Conservation (phyloP, 169 alveolate species). For the Cryptosporidium viatorum region DNA sequence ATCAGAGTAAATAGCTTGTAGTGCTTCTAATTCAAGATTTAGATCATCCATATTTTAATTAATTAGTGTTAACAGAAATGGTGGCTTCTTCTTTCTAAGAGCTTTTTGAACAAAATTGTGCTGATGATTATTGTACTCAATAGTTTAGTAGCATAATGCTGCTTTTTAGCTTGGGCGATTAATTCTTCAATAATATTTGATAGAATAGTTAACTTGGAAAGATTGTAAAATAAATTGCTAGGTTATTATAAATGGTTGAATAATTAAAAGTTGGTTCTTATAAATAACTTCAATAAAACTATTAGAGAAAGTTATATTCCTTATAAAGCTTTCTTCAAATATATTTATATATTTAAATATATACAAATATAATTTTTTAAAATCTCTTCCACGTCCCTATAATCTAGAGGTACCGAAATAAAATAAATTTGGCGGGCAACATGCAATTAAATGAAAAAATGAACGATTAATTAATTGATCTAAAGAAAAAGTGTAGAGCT, state of each 20-base stretch:
- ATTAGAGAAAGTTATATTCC: no score
- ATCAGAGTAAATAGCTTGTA: conserved; percentile 56
- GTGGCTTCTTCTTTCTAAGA: background rate
- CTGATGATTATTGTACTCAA: no score
- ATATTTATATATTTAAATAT: no score
- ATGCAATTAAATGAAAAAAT: background rate
- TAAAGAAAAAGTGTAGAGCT: background rate
- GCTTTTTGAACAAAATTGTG: background rate
- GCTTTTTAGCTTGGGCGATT: background rate
- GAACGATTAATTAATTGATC: background rate
- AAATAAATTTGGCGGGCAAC: conserved; percentile 8
- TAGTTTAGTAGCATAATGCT: background rate
- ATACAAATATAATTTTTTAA: background rate
- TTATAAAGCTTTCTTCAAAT: background rate
- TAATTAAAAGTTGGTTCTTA: background rate
- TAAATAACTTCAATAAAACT: no score
- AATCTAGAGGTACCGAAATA: background rate
- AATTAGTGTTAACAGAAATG: background rate
- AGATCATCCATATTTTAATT: conserved; percentile 35
- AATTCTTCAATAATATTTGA: background rate
- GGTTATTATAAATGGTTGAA: no score
- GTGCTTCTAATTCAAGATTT: conserved; percentile 58
- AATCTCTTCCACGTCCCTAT: background rate
- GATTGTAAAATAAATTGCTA: no score
- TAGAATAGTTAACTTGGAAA: background rate